Evolutionary conservation across 78 protist genomes (phyloP).

Genomic region (Bodo saltans): DNA sequence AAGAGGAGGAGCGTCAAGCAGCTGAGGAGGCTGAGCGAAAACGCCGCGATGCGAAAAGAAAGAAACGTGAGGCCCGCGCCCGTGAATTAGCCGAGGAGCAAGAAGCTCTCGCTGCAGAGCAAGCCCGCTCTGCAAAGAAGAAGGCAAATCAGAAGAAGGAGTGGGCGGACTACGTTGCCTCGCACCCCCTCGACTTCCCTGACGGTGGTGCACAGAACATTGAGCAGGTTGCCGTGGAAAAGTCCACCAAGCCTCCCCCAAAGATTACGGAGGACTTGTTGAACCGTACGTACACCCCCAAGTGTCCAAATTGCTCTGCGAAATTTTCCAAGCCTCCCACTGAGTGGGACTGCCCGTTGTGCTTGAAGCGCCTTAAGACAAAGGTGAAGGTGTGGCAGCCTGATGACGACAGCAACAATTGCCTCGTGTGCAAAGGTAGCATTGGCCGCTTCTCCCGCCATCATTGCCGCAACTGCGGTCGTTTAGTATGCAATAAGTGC

Average conservation of each 20-base stretch:
- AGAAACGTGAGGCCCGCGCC: background rate
- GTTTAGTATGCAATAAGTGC: background rate
- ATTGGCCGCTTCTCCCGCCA: background rate
- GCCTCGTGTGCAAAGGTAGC: background rate
- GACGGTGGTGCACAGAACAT: background rate
- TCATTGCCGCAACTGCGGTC: background rate
- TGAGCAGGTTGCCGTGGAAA: background rate
- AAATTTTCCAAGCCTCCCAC: background rate
- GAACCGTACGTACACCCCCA: background rate
- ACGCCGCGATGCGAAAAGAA: background rate
- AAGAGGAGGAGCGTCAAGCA: background rate
- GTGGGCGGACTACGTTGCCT: conserved; percentile 8
- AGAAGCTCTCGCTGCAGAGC: background rate
- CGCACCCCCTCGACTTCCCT: conserved; percentile 17
- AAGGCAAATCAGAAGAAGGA: background rate
- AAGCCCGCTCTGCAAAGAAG: background rate
- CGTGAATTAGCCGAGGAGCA: background rate
- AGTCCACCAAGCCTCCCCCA: background rate
- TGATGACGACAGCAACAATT: background rate
- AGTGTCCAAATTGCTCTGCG: background rate
- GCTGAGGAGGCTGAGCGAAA: background rate
- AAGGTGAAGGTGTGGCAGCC: background rate
- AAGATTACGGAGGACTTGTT: background rate
- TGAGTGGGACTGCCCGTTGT: background rate
- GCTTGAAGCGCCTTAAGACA: background rate